A percentile compares a stretch with the other conserved stretches of the same genome.
Evolutionary conservation across 495 filamentous ascomycete species (phyloP).

Genomic region (Neurospora africana): DNA sequence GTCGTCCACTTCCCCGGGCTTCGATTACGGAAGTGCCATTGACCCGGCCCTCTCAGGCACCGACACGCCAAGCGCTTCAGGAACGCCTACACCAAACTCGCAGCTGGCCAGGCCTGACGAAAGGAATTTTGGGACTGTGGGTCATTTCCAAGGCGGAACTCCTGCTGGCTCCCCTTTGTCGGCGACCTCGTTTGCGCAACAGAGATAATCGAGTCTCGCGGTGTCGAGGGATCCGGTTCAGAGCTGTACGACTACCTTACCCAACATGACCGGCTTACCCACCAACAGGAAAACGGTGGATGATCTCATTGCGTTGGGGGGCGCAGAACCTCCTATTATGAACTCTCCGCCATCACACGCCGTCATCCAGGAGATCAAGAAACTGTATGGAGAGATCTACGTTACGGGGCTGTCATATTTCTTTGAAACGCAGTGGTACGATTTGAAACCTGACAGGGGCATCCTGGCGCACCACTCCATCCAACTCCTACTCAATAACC

Average conservation of each 20-base stretch:
- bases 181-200: not conserved
- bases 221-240: not conserved
- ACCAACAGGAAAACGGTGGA: constrained; percentile 63
- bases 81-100: constrained; percentile 30
- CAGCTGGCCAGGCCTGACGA: constrained; percentile 21
- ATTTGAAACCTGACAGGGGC: constrained; percentile 34
- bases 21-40: constrained; percentile 60
- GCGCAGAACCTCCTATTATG: constrained; percentile 48
- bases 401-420: constrained; percentile 66
- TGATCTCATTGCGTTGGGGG: constrained; percentile 61
- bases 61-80: constrained; percentile 16
- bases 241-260: not conserved
- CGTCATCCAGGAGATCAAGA: constrained; percentile 56
- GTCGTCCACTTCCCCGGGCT: constrained; percentile 38
- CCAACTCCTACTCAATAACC: constrained; percentile 44
- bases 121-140: not conserved
- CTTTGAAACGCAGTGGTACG: constrained; percentile 79
- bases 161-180: not conserved
- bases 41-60: constrained; percentile 62
- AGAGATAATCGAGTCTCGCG: not conserved
- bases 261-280: constrained; percentile 23
- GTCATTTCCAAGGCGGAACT: not conserved
- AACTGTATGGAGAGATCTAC: constrained; percentile 67
- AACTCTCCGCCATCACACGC: constrained; percentile 43
- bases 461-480: constrained; percentile 5